phyloP scores from a whole-genome alignment of 148 eudicot species.

The Fagopyrum tataricum region DNA sequence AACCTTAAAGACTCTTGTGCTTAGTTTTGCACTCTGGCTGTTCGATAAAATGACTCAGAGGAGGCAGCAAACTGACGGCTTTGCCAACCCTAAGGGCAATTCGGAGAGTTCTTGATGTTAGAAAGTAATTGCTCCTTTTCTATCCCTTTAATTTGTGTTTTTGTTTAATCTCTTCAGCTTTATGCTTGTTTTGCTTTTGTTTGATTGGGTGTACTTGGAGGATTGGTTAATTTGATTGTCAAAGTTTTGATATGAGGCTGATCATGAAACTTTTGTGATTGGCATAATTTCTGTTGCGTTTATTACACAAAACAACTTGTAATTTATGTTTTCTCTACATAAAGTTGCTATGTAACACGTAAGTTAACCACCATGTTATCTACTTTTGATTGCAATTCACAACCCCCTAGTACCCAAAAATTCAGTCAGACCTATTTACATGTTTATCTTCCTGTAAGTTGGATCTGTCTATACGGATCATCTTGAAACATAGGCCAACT shows the following conservation, averaged over 20 bases:
- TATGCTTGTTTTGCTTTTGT: neutral
- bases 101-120: conserved; percentile 25
- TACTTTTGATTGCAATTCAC: neutral
- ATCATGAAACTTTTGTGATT: neutral
- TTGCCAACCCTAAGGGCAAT: conserved; percentile 18
- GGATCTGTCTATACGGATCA: no score
- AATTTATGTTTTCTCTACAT: neutral
- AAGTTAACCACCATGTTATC: neutral
- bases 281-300: neutral
- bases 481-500: no score
- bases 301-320: neutral
- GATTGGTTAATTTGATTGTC: conserved; percentile 10
- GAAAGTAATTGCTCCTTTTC: conserved; percentile 21
- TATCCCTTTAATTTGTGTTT: neutral
- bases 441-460: no score
- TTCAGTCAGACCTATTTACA: neutral
- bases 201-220: neutral
- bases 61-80: conserved; percentile 41
- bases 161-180: neutral
- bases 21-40: neutral
- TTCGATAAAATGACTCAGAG: conserved; percentile 46
- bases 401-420: neutral
- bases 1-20: neutral
- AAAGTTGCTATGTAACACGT: neutral
- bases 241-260: neutral